phyloP scores from a whole-genome alignment of 768 basidiomycete genomes.

The Lentinula boryana region DNA sequence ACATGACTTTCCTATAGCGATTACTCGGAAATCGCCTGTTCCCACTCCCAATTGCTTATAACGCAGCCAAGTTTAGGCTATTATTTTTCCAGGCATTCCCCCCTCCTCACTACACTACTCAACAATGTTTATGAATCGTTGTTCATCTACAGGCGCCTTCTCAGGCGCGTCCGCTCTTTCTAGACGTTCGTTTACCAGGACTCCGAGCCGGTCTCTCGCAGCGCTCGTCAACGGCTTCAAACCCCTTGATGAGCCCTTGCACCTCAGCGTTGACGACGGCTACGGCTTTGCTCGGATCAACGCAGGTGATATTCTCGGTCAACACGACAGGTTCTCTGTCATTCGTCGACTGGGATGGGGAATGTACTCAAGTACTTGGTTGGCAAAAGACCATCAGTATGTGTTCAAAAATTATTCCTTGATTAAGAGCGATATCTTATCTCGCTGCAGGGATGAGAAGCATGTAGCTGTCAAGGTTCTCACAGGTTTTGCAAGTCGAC shows the following conservation, averaged over 20 bases:
- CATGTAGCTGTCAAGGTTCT: slow-evolving; percentile 26
- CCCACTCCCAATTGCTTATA: not conserved
- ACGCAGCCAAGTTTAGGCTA: not conserved
- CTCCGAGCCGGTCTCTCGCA: not conserved
- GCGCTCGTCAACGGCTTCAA: slow-evolving; percentile 2
- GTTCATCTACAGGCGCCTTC: not conserved
- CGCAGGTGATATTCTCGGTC: slow-evolving; percentile 20
- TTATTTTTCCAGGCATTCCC: not conserved
- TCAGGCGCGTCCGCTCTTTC: slow-evolving; percentile 6
- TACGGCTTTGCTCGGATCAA: slow-evolving; percentile 21
- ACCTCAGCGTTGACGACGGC: slow-evolving; percentile 19
- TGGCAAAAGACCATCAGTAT: slow-evolving; percentile 19
- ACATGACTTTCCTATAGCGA: not conserved
- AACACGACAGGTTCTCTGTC: slow-evolving; percentile 18
- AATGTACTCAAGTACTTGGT: slow-evolving; percentile 23
- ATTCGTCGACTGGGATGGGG: slow-evolving; percentile 26
- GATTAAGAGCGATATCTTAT: not conserved
- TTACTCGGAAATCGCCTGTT: not conserved
- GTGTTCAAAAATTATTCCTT: not conserved
- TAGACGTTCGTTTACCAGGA: slow-evolving; percentile 3
- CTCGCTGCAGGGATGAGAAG: slow-evolving; percentile 12
- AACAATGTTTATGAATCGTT: not conserved
- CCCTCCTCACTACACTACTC: not conserved
- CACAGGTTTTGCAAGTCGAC: slow-evolving; percentile 18
- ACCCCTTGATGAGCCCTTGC: slow-evolving; percentile 20